phyloP scores from a whole-genome alignment of 352 stramenopile genomes.

The Bremia lactucae region DNA sequence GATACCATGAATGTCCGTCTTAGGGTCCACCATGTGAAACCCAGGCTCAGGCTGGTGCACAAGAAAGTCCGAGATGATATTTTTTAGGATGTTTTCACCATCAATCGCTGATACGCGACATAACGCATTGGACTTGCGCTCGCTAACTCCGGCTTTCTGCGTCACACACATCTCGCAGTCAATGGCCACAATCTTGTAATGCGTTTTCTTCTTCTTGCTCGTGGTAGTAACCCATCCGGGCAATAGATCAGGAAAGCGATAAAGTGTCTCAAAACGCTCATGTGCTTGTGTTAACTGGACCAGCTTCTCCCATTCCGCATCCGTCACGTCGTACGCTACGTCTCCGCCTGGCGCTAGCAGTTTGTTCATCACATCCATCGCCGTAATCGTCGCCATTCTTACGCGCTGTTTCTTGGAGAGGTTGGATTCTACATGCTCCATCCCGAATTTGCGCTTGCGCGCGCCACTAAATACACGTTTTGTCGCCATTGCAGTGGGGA shows the following conservation, averaged over 20 bases:
- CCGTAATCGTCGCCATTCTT: slow-evolving; percentile 41
- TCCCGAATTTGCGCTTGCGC: slow-evolving; percentile 28
- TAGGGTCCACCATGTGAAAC: slow-evolving; percentile 51
- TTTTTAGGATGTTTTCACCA: slow-evolving; percentile 63
- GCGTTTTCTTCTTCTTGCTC: slow-evolving; percentile 45
- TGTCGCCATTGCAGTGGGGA: slow-evolving; percentile 4
- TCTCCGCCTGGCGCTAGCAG: slow-evolving; percentile 33
- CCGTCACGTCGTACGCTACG: slow-evolving; percentile 41
- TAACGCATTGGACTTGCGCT: slow-evolving; percentile 47
- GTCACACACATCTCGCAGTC: slow-evolving; percentile 86
- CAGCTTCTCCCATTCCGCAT: slow-evolving; percentile 59
- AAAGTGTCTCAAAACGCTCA: slow-evolving; percentile 46
- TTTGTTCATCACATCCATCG: slow-evolving; percentile 63
- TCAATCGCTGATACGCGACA: slow-evolving; percentile 75
- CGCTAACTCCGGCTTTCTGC: slow-evolving; percentile 8
- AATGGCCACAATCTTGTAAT: slow-evolving; percentile 61
- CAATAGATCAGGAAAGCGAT: slow-evolving; percentile 33
- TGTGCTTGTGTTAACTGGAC: slow-evolving; percentile 55
- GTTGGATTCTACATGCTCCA: slow-evolving; percentile 2
- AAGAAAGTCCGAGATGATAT: slow-evolving; percentile 66
- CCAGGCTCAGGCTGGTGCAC: slow-evolving; percentile 68
- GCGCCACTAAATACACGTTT: slow-evolving; percentile 10
- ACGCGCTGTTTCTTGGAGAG: slow-evolving; percentile 55
- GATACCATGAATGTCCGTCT: slow-evolving; percentile 83
- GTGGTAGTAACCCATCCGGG: slow-evolving; percentile 50